Base-by-base conservation (phyloP, 2,329 filamentous ascomycete genomes). In the Penicillium sp. region DNA sequence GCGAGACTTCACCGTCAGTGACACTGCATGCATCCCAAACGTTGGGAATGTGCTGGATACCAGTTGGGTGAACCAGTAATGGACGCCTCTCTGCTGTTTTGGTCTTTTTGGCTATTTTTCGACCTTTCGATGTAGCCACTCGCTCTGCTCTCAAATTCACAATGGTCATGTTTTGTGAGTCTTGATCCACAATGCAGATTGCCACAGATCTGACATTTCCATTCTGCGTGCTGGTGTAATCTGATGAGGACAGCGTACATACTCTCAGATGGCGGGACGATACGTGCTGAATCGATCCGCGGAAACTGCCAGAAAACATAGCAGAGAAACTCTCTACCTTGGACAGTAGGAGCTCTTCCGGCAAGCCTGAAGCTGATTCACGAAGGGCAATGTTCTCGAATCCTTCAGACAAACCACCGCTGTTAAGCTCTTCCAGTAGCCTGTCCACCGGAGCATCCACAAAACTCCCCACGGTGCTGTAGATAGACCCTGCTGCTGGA, bases 11-110 rank as follows among this genome's bases (percentile, higher is more conserved):
- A 1, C 88, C 88, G 73, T 93, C 90, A 4, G 83, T 81, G 47
- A 93, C 76, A 69, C 88, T 90, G 75, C 89, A 91, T 7, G 89
- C 90, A 76, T 93, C 91, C 28, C 88, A 84, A 17, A 93, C 87
- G 64, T 87, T 88, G 59, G 89, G 84, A 9, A 87, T 87, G 69
- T 88, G 85, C 56, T 85, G 82, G 35, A 88, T 77, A 30, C 78
- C 78, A 19, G 80, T 78, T 28, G 78, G 78, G 47, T 78, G 75
- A 6, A 77, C 65, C 3, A 76, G 68, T 13, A 74, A 53, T 13
- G 69, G 64, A 56, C 66, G 73, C 64, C 59, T 72, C 49, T 69
- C 69, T 28, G 66, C 60, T 58, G 19, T 65, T 55, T 72, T 74
- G 9, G 67, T 26, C 55, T 72, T 76, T 33, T 72, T 75, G 5